Percentiles rank a stretch among this genome's conserved stretches.
These are phyloP conservation scores for Corymbia calophylla DNA, from an alignment of 441 rosid genomes.

Conservation along the genomic window DNA sequence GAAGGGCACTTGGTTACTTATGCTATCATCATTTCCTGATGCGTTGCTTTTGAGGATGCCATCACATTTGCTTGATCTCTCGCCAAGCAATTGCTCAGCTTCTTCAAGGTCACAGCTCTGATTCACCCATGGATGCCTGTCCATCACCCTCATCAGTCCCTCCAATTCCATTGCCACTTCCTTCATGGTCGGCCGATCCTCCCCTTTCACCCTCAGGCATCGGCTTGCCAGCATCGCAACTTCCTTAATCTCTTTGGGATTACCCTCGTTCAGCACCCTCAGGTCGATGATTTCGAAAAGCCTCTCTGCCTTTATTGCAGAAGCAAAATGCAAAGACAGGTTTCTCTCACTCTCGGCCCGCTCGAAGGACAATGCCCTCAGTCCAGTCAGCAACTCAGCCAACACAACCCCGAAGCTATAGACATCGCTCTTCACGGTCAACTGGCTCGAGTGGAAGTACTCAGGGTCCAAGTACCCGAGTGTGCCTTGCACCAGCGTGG, in stretches of 20 bases:
- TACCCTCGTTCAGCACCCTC: neutral
- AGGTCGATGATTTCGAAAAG: rapidly evolving
- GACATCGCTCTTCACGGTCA: too few species aligned
- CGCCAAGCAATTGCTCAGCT: neutral
- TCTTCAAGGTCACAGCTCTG: neutral
- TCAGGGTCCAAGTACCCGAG: too few species aligned
- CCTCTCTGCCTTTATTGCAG: neutral
- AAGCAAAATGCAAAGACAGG: neutral
- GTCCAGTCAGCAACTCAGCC: neutral
- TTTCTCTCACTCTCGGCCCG: neutral
- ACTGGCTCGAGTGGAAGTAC: too few species aligned
- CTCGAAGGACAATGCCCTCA: neutral
- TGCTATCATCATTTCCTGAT: neutral
- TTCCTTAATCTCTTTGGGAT: neutral
- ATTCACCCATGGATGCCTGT: neutral
- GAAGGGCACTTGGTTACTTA: neutral
- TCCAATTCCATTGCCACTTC: neutral
- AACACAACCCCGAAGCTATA: too few species aligned
- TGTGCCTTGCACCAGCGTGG: too few species aligned
- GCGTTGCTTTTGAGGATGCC: neutral
- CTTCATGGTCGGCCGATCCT: neutral
- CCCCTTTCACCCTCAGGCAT: neutral
- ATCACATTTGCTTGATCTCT: neutral
- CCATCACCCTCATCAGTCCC: neutral
- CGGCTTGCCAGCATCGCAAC: neutral